Percentiles rank a stretch among this genome's conserved stretches.
Evolutionary conservation across 768 basidiomycete genomes (phyloP).

Genomic region (Tremella yokohamensis): DNA sequence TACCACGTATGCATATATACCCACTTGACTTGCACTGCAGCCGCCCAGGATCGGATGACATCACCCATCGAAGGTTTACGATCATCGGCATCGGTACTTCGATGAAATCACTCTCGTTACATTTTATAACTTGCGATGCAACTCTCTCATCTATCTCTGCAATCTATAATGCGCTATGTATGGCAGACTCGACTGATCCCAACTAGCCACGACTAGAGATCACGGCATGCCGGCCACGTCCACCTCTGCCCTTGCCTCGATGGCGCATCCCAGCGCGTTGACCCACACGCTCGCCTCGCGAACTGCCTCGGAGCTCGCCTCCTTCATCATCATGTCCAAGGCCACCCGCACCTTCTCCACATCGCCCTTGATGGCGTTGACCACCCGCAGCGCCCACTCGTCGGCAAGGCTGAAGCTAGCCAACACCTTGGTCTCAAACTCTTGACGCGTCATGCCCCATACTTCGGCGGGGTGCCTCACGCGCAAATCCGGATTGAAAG

Average conservation of each 20-base stretch:
- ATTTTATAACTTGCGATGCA: too few species aligned
- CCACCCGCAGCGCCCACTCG: slow-evolving; percentile 42
- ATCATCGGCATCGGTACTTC: too few species aligned
- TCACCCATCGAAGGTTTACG: too few species aligned
- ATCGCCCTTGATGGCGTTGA: slow-evolving; percentile 40
- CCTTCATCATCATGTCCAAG: slow-evolving; percentile 2
- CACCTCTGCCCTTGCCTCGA: slow-evolving; percentile 35
- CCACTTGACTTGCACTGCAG: too few species aligned
- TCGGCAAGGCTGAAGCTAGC: slow-evolving; percentile 47
- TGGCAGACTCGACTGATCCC: too few species aligned
- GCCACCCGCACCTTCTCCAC: slow-evolving; percentile 33
- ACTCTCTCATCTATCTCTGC: too few species aligned
- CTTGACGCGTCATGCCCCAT: slow-evolving; percentile 38
- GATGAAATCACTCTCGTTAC: too few species aligned
- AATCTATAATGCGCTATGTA: too few species aligned
- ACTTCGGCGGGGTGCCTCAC: slow-evolving; percentile 31
- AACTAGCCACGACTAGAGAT: neutral
- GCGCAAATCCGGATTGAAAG: slow-evolving; percentile 1
- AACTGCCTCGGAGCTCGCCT: slow-evolving; percentile 5
- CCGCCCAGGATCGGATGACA: too few species aligned
- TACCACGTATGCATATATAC: too few species aligned
- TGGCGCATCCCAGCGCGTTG: slow-evolving; percentile 28
- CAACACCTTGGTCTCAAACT: slow-evolving; percentile 48
- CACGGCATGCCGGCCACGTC: slow-evolving; percentile 11
- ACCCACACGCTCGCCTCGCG: slow-evolving; percentile 38